Evolutionary conservation across 1,139 yeast species (phyloP), one percentile per base, ranked within the genome.

Genomic region (Suhomyces yuchorum): DNA sequence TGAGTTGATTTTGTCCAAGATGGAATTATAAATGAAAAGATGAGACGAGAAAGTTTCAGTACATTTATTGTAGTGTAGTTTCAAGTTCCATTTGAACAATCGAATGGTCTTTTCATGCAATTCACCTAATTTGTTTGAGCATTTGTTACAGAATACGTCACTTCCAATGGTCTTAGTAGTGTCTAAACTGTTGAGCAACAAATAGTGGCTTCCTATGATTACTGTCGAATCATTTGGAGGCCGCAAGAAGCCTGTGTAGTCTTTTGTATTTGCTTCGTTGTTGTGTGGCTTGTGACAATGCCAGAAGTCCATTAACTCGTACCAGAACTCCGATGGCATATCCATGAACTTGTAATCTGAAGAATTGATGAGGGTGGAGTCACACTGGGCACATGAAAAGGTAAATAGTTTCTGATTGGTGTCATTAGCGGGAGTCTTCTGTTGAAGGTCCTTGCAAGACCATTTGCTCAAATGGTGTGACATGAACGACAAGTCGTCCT

Each of bases 251-350:
- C 72, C 71, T 35, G 62, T 56, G 55, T 72, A 73, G 42, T 61
- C 56, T 41, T 67, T 67, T 7, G 49, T 51, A 42, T 34, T 24
- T 20, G 37, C 33, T n/a, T 57, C 52, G 20, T 60, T 55, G 23
- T 56, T 56, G 19, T 67, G 61, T 0, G 99, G 98, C 61, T 91
- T 91, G 63, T 93, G 98, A 62, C 99, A 93, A 64, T 93, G 98
- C 99, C 99, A 93, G 55, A 87, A 87, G 52, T 93, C 98, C 96
- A 93, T 87, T 79, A 93, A 73, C 62, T 93, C 99, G 11, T 87
- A 82, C 99, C 99, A 93, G 47, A 83, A 74, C 58, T 91, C 97
- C 1, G 96, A 87, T 0, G 99, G 99, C 84, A 92, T 79, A 40
- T 89, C 88, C 54, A 73, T 67, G 40, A 85, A 66, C 30, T 61